A percentile compares a stretch with the other conserved stretches of the same genome.
Conservation (phyloP, 371 early-diverging fungal genomes). For the Cokeromyces recurvatus region DNA sequence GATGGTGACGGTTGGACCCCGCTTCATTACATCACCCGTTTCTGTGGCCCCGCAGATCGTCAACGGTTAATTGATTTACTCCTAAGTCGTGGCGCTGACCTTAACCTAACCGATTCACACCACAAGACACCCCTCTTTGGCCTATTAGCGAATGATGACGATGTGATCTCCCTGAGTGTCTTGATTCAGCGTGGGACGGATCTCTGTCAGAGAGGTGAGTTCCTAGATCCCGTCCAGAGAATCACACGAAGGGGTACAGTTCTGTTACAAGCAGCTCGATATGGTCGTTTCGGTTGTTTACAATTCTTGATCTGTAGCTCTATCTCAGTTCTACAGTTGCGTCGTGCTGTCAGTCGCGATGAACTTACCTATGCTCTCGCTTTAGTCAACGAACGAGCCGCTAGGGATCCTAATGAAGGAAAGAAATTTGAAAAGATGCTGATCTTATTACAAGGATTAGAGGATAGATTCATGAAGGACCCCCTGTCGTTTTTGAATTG, state of each 20-base stretch:
- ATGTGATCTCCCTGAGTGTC: conserved; percentile 6
- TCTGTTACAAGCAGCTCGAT: conserved; percentile 20
- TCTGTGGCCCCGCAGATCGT: conserved; percentile 33
- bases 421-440: neutral
- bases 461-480: conserved; percentile 6
- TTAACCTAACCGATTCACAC: conserved; percentile 34
- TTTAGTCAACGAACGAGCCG: conserved; percentile 6
- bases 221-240: conserved; percentile 7
- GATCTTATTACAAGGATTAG: conserved; percentile 11
- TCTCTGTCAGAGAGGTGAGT: conserved; percentile 20
- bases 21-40: conserved; percentile 64
- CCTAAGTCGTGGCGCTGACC: conserved; percentile 41
- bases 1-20: conserved; percentile 79
- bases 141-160: conserved; percentile 27
- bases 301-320: conserved; percentile 6
- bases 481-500: neutral
- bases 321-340: conserved; percentile 1
- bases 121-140: conserved; percentile 35
- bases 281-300: conserved; percentile 15
- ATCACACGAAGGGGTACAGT: conserved; percentile 9
- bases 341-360: neutral
- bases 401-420: neutral
- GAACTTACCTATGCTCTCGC: neutral
- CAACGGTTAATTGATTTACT: conserved; percentile 19
- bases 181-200: conserved; percentile 13